These are phyloP conservation scores for Cryptococcus sp. DNA, from an alignment of 1,284 basidiomycete species.

Conservation along the genomic window DNA sequence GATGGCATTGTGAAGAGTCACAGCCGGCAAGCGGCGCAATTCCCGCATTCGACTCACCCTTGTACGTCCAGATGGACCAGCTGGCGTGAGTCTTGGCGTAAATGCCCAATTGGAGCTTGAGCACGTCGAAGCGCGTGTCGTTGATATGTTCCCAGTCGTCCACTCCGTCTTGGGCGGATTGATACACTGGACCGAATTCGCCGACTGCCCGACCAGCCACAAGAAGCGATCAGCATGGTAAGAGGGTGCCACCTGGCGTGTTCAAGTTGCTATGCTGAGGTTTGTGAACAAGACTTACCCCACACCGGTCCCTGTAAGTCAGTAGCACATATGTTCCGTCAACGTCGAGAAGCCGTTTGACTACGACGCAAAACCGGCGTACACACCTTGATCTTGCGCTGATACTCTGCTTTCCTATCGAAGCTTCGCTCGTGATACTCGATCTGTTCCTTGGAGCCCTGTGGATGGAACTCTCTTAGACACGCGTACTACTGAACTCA, in stretches of 20 bases:
- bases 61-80: conserved; percentile 85
- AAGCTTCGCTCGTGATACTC: conserved; percentile 56
- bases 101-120: conserved; percentile 71
- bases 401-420: conserved; percentile 60
- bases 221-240: not conserved
- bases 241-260: not conserved
- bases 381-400: conserved; percentile 21
- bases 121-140: conserved; percentile 64
- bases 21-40: no score
- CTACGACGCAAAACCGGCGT: not conserved
- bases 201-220: conserved; percentile 45
- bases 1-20: no score
- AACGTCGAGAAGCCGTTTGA: no score
- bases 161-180: conserved; percentile 35
- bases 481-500: no score
- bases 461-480: not conserved
- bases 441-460: conserved; percentile 58
- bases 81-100: conserved; percentile 64
- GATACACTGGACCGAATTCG: conserved; percentile 61
- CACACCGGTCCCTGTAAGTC: conserved; percentile 16
- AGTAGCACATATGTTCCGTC: not conserved
- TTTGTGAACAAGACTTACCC: conserved; percentile 4
- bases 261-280: no score
- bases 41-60: conserved; percentile 40
- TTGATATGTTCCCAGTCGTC: conserved; percentile 63